Evolutionary conservation across 2,329 filamentous ascomycete genomes (phyloP).

Genomic region (Hymenoscyphus fructigenus): DNA sequence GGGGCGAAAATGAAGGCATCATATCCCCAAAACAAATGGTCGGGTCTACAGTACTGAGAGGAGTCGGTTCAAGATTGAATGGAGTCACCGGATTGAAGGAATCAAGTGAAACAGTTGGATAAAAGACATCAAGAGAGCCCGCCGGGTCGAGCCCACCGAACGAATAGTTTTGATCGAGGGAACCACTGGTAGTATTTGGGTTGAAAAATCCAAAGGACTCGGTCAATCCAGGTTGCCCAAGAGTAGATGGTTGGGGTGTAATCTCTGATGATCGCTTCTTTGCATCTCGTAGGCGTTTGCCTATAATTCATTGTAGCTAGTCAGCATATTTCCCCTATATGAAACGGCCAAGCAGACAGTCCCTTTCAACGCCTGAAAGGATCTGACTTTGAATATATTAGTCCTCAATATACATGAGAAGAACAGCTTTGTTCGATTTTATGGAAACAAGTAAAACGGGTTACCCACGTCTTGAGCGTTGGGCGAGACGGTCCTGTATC

Average conservation of each 20-base stretch:
- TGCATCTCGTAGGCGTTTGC: not conserved
- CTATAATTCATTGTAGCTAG: not conserved
- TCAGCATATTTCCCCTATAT: not conserved
- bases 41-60: not conserved
- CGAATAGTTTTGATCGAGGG: not conserved
- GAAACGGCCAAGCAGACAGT: too few species aligned
- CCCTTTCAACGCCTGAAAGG: not conserved
- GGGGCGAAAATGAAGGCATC: not conserved
- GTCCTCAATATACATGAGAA: not conserved
- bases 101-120: not conserved
- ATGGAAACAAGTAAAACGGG: not conserved
- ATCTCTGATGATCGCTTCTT: not conserved
- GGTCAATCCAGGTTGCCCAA: not conserved
- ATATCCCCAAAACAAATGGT: not conserved
- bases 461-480: conserved; percentile 26
- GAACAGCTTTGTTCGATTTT: not conserved
- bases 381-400: not conserved
- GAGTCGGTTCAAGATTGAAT: not conserved
- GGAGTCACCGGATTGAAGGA: not conserved
- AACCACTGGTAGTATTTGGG: not conserved
- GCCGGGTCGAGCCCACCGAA: not conserved
- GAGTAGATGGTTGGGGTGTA: not conserved
- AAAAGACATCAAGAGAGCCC: not conserved
- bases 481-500: conserved; percentile 27
- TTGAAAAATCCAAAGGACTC: not conserved